These are phyloP conservation scores for Athelia sp. DNA, from an alignment of 1,284 basidiomycete species.

Conservation along the genomic window DNA sequence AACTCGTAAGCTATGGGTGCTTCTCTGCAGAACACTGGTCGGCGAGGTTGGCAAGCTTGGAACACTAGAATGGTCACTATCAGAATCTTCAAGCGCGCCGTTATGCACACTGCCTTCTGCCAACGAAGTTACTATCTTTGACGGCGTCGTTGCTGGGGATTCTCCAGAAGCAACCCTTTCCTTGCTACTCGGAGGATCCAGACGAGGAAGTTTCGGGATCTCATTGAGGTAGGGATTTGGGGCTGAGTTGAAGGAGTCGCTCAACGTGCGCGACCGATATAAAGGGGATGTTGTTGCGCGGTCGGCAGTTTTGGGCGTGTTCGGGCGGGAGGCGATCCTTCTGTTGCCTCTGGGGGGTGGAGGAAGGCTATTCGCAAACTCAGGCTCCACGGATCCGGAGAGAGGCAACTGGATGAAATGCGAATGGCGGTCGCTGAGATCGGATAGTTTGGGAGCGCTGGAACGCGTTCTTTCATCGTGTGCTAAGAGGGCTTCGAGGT, in stretches of 20 bases:
- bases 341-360: constrained; percentile 33
- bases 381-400: constrained; percentile 2
- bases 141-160: too few relatives aligned
- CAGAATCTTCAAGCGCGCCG: too few relatives aligned
- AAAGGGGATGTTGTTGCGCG: neutral
- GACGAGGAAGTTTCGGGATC: neutral
- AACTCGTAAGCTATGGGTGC: too few relatives aligned
- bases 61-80: too few relatives aligned
- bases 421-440: neutral
- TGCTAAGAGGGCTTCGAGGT: constrained; percentile 57
- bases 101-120: too few relatives aligned
- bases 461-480: constrained; percentile 42
- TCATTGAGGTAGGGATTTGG: neutral
- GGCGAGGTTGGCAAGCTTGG: too few relatives aligned
- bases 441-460: constrained; percentile 1
- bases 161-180: too few relatives aligned
- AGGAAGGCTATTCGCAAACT: constrained; percentile 22
- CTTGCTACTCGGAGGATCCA: too few relatives aligned
- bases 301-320: neutral
- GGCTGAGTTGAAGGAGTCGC: too few relatives aligned
- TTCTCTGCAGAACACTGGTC: too few relatives aligned
- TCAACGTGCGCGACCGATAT: neutral
- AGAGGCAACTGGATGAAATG: neutral
- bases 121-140: too few relatives aligned
- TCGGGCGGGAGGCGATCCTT: constrained; percentile 6